Base-by-base conservation (phyloP, 2,329 filamentous ascomycete genomes). In the Sclerotiophoma versabilis region DNA sequence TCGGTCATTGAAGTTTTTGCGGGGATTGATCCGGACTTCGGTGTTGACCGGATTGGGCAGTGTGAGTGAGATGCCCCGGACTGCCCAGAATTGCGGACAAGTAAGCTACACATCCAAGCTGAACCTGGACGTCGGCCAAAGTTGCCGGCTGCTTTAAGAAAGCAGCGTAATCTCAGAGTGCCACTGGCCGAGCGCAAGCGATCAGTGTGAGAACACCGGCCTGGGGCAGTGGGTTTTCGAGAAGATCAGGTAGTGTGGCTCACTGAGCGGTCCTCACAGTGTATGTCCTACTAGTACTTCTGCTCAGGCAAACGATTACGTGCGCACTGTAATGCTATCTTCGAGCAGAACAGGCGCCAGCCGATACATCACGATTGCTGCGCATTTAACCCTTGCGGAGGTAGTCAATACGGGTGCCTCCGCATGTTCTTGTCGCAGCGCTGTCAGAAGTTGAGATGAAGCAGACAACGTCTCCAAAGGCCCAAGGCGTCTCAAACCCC, bases 401-500 rank as follows among this genome's bases (percentile, higher is more conserved):
- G 15, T 10, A 19, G 26, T 32, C 34, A 14, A 30, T 5, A 30
- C 25, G 5, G 14, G 19, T 12, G 8, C 30, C 8, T 17, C 34
- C n/a, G 23, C 41, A 52, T 33, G 37, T 32, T 19, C 29, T n/a
- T n/a, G 41, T 56, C 25, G 42, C 53, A 34, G 30, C 25, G 42
- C 42, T 42, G 53, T 56, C 53, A 50, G 46, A 56, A 42, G 53
- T 43, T 36, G 22, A 27, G 26, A 42, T 56, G 53, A 56, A 47
- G 53, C 53, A 56, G 26, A 38, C 20, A 11, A 32, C 15, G 53
- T 56, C 47, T 42, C 53, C 42, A 22, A 46, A n/a, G 37, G 15
- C 39, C 39, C 23, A 19, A 20, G 17, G 11, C 37, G 42, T 47
- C 47, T 50, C 47, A 42, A 10, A 26, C n/a, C 42, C 15, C 38